phyloP scores from a whole-genome alignment of 352 stramenopile species.

The Thalassiosira ordinaria region DNA sequence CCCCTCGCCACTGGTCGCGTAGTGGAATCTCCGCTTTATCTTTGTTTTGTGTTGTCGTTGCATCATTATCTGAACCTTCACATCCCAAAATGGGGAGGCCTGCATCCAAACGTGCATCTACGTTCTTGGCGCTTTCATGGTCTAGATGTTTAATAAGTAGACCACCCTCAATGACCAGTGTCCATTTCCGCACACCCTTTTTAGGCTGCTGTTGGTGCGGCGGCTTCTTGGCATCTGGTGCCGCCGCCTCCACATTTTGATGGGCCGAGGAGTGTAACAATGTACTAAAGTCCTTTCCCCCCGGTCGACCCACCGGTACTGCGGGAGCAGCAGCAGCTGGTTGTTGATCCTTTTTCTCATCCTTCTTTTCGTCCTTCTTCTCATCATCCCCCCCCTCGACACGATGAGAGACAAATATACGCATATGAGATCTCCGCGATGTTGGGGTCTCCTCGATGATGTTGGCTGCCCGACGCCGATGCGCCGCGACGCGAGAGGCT shows the following conservation, averaged over 20 bases:
- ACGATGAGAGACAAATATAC: slow-evolving; percentile 77
- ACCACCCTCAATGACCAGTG: slow-evolving; percentile 72
- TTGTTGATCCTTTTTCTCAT: slow-evolving; percentile 1
- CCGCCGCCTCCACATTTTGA: not conserved
- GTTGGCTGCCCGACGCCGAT: slow-evolving; percentile 62
- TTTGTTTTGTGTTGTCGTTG: not conserved
- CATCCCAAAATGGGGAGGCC: slow-evolving; percentile 47
- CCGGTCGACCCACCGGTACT: slow-evolving; percentile 1
- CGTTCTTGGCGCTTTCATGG: slow-evolving; percentile 60
- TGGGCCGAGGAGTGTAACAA: slow-evolving; percentile 43
- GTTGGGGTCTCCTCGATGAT: slow-evolving; percentile 62
- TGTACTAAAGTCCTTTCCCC: slow-evolving; percentile 52
- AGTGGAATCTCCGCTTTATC: slow-evolving; percentile 29
- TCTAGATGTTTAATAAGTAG: slow-evolving; percentile 75
- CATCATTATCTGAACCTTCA: not conserved
- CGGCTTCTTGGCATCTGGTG: not conserved
- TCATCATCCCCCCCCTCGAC: slow-evolving; percentile 33
- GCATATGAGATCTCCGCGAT: slow-evolving; percentile 64
- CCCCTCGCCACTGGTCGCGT: slow-evolving; percentile 52
- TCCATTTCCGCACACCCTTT: slow-evolving; percentile 56
- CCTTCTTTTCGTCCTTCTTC: slow-evolving; percentile 11
- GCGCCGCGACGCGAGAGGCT: slow-evolving; percentile 56
- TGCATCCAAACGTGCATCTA: slow-evolving; percentile 50
- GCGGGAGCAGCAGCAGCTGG: not conserved
- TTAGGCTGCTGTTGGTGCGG: slow-evolving; percentile 12